phyloP scores from a whole-genome alignment of 352 stramenopile species.

The Halophytophthora batemanensis region DNA sequence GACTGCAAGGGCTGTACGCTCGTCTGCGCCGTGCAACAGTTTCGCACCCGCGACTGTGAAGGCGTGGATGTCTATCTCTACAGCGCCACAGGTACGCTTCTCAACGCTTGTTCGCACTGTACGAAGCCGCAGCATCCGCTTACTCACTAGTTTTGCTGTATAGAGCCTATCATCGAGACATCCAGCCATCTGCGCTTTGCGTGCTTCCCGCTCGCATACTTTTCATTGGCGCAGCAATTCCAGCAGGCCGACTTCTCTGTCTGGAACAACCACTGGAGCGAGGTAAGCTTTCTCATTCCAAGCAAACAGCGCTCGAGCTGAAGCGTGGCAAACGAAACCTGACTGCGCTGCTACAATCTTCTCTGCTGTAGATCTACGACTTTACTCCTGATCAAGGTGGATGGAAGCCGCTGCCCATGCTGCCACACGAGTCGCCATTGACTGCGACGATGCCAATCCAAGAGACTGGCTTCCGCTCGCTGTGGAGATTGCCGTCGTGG shows the following conservation, averaged over 20 bases:
- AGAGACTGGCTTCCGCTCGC: slow-evolving; percentile 21
- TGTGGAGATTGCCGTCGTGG: slow-evolving; percentile 51
- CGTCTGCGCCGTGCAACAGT: slow-evolving; percentile 69
- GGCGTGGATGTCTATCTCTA: slow-evolving; percentile 66
- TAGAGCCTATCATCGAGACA: slow-evolving; percentile 73
- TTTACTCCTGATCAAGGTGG: slow-evolving; percentile 56
- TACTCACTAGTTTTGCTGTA: background rate
- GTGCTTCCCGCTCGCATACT: slow-evolving; percentile 65
- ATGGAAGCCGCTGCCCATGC: slow-evolving; percentile 38
- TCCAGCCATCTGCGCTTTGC: slow-evolving; percentile 56
- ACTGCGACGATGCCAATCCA: slow-evolving; percentile 17
- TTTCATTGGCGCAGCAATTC: slow-evolving; percentile 69
- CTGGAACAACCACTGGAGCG: slow-evolving; percentile 84
- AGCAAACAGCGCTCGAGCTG: no score
- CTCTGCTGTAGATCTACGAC: slow-evolving; percentile 61
- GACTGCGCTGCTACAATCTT: no score
- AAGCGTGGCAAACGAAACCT: no score
- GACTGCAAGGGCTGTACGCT: slow-evolving; percentile 63
- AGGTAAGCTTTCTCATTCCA: slow-evolving; percentile 31
- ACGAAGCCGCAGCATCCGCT: background rate
- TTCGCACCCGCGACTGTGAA: slow-evolving; percentile 65
- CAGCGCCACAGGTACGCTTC: slow-evolving; percentile 44
- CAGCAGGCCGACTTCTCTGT: slow-evolving; percentile 62
- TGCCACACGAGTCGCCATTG: slow-evolving; percentile 35
- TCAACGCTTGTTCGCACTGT: background rate